Evolutionary conservation across 164 flowering plant genomes (phyloP).

Genomic region (Malania oleifera): DNA sequence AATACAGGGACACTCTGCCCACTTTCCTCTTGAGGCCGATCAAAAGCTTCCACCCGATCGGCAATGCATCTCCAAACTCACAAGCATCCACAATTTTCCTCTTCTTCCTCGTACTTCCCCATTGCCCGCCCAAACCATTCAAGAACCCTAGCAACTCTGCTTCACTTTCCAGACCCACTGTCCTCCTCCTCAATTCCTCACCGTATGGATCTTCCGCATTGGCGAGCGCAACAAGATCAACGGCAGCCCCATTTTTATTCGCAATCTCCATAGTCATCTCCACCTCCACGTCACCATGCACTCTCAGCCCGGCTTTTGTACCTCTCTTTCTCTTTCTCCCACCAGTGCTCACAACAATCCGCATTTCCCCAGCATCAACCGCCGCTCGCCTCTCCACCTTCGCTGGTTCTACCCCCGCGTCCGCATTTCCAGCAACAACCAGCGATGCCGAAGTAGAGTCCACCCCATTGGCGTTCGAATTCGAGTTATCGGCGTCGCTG

Average conservation of each 20-base stretch:
- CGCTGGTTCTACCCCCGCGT: not conserved
- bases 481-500: conserved; percentile 3
- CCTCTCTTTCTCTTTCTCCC: conserved; percentile 33
- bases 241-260: conserved; percentile 33
- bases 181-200: conserved; percentile 44
- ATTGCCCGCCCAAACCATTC: conserved; percentile 44
- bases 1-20: conserved; percentile 36
- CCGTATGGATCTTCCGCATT: conserved; percentile 32
- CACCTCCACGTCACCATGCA: conserved; percentile 2
- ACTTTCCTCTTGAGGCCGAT: conserved; percentile 43
- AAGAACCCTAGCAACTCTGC: conserved; percentile 40
- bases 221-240: conserved; percentile 32
- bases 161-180: conserved; percentile 39
- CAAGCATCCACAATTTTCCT: conserved; percentile 51
- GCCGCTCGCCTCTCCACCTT: too few relatives aligned
- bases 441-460: too few relatives aligned
- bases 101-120: conserved; percentile 61
- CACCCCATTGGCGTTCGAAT: conserved; percentile 2
- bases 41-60: conserved; percentile 55
- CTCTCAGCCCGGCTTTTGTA: conserved; percentile 21
- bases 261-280: conserved; percentile 19
- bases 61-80: conserved; percentile 39
- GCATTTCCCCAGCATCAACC: not conserved
- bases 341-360: not conserved
- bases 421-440: not conserved